Base-by-base conservation (phyloP, 1,284 basidiomycete genomes). In the Microbotryum lychnidis-dioicae region DNA sequence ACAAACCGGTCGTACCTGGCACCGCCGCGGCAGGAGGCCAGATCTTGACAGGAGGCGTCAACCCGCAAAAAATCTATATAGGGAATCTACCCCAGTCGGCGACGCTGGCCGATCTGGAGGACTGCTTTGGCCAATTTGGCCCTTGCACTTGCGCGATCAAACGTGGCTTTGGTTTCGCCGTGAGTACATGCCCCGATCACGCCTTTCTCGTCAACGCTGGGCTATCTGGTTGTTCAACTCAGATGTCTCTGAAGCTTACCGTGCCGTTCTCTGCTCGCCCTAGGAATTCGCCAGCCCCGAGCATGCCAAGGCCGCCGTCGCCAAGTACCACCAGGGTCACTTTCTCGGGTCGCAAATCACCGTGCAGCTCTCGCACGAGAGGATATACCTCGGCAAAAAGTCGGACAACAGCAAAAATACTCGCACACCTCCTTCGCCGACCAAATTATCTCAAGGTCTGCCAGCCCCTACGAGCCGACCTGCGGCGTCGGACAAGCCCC, bases 121-220 rank as follows among this genome's bases (percentile, higher is more conserved):
- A 71, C 47, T 72, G 71, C 63, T 72, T 72, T 53, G 69, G 71
- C 4, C 67, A 70, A 53, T 63, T 72, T 23, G 71, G 71, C 4
- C 61, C 65, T 3, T 67, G 70, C 57, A 59, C 54, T n/a, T 69
- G 68, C 58, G 54, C 51, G 42, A 57, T 72, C 54, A 71, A 70
- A 50, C 54, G 60, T 10, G 71, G 71, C 47, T 72, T 67, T 60
- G 71, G 70, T 46, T 72, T 72, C 45, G 69, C 71, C 42, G 70
- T 72, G 49, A 56, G 69, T 61, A 23, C 9, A 31, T 20, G 21
- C n/a, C 37, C 12, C 10, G 31, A 31, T 31, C 37, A 21, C 10
- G 27, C n/a, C 16, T 18, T n/a, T 12, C 48, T n/a, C 27, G 20
- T 31, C 5, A 25, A 33, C 33, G 9, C 45, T 47, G 14, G 31